These are phyloP conservation scores for Meripilus lineatus DNA, from an alignment of 1,284 basidiomycete species.

Conservation along the genomic window DNA sequence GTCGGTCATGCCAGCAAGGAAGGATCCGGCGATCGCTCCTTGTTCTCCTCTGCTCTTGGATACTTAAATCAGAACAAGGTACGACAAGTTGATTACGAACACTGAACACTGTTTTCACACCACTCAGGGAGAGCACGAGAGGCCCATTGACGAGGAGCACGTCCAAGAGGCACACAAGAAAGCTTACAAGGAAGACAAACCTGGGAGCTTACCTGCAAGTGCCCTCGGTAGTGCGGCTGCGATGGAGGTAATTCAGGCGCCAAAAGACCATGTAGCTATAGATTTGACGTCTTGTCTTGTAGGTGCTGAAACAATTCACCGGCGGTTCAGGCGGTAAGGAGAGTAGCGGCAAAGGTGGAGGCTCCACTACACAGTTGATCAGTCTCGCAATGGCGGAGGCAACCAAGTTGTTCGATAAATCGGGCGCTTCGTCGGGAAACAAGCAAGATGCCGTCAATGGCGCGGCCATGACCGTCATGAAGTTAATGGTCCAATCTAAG, in stretches of 20 bases:
- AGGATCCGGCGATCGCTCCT: conserved; percentile 44
- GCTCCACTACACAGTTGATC: conserved; percentile 60
- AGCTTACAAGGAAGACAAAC: conserved; percentile 52
- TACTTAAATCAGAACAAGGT: conserved; percentile 51
- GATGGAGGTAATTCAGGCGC: conserved; percentile 47
- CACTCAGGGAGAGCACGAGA: conserved; percentile 43
- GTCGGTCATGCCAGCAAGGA: conserved; percentile 44
- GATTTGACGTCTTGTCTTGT: conserved; percentile 2
- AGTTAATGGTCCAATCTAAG: conserved; percentile 69
- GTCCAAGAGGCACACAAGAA: conserved; percentile 57
- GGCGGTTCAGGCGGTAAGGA: conserved; percentile 37
- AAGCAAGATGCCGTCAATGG: conserved; percentile 82
- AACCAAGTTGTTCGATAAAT: conserved; percentile 66
- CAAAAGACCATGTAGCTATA: background rate
- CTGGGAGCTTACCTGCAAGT: conserved; percentile 46
- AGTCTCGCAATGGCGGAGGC: conserved; percentile 82
- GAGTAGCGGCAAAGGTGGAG: conserved; percentile 39
- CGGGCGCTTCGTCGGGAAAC: conserved; percentile 54
- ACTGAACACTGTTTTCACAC: background rate
- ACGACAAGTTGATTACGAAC: conserved; percentile 13
- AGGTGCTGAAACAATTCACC: conserved; percentile 64
- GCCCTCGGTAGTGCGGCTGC: conserved; percentile 75
- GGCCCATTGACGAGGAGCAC: conserved; percentile 63
- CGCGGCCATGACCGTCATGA: conserved; percentile 82
- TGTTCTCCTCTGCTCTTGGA: conserved; percentile 49